These are phyloP conservation scores for Furculomyces boomerangus DNA, from an alignment of 371 early-diverging fungal genomes.

Conservation along the genomic window DNA sequence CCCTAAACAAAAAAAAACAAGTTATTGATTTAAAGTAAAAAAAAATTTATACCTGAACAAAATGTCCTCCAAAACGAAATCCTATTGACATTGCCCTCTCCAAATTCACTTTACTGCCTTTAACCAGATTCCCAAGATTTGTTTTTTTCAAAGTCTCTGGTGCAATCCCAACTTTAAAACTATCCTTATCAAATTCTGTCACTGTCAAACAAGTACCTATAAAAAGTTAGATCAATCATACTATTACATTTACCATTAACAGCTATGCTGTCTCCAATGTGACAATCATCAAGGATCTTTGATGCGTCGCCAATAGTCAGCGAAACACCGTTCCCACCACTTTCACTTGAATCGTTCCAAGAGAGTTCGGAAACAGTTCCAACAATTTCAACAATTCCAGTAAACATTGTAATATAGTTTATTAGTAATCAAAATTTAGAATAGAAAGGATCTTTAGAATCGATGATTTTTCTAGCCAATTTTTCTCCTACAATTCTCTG, in stretches of 20 bases:
- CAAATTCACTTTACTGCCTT: slow-evolving; percentile 68
- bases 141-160: slow-evolving; percentile 85
- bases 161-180: slow-evolving; percentile 80
- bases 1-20: slow-evolving; percentile 34
- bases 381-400: slow-evolving; percentile 85
- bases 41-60: slow-evolving; percentile 52
- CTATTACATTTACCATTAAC: slow-evolving; percentile 52
- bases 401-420: slow-evolving; percentile 93
- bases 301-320: slow-evolving; percentile 53
- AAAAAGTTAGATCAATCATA: neutral
- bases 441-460: neutral
- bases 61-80: slow-evolving; percentile 88
- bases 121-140: slow-evolving; percentile 61
- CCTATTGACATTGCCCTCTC: slow-evolving; percentile 79
- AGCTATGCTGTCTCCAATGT: slow-evolving; percentile 87
- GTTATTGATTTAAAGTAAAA: neutral
- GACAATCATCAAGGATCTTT: slow-evolving; percentile 60
- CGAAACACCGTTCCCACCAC: slow-evolving; percentile 77
- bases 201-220: slow-evolving; percentile 88
- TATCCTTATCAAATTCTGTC: slow-evolving; percentile 61
- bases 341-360: slow-evolving; percentile 42
- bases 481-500: slow-evolving; percentile 80
- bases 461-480: slow-evolving; percentile 41
- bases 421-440: neutral
- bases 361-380: slow-evolving; percentile 52